Evolutionary conservation across 345 rosid species (phyloP).

Genomic region (Lumnitzera littorea): DNA sequence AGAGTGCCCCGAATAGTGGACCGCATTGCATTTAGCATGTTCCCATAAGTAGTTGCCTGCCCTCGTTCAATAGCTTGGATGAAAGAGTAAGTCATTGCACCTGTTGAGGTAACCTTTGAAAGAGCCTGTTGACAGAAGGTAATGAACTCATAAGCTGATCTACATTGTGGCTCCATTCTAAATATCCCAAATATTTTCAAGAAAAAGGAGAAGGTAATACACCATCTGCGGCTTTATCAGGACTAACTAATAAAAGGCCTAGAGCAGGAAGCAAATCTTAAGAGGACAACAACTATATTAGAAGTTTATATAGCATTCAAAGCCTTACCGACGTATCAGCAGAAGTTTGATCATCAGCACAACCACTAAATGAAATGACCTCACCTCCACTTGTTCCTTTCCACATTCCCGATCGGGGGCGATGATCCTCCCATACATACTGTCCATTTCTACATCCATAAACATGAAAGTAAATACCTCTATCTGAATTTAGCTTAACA

Average conservation of each 20-base stretch:
- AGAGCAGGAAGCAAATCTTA: neutral
- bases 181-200: neutral
- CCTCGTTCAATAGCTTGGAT: slow-evolving; percentile 79
- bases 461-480: neutral
- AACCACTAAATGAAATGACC: slow-evolving; percentile 81
- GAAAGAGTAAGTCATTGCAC: slow-evolving; percentile 94
- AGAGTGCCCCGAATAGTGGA: slow-evolving; percentile 45
- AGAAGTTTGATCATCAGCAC: slow-evolving; percentile 79
- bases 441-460: slow-evolving; percentile 38
- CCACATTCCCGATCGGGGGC: slow-evolving; percentile 69
- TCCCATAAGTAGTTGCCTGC: slow-evolving; percentile 59
- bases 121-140: slow-evolving; percentile 36
- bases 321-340: slow-evolving; percentile 68
- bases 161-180: too few species aligned
- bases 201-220: neutral
- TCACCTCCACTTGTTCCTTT: slow-evolving; percentile 94
- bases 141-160: too few species aligned
- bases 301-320: neutral
- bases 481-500: neutral
- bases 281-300: neutral
- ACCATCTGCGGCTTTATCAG: too few species aligned
- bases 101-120: slow-evolving; percentile 63
- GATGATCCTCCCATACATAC: slow-evolving; percentile 78
- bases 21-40: slow-evolving; percentile 64
- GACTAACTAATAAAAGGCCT: too few species aligned